Base-by-base conservation (phyloP, 306 rosid species). In the Psophocarpus tetragonolobus region DNA sequence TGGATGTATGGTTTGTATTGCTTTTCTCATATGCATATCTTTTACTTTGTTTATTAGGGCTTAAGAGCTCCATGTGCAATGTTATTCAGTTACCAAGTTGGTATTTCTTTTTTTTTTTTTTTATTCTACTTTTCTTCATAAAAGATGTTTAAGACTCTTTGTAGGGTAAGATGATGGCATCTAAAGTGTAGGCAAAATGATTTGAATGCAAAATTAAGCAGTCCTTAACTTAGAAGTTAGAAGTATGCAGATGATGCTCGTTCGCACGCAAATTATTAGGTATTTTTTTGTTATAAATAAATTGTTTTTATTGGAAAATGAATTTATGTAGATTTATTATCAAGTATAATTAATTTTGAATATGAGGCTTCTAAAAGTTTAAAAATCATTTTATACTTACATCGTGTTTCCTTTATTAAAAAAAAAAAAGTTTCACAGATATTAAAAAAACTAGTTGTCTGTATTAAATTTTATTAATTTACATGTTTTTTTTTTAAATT, bases 21-120 rank as follows among this genome's bases (percentile, higher is more conserved):
- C 67, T 61, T 61, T 61, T 61, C 41, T 61, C 41, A 6, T 14
- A 61, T 29, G 67, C 66, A 15, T 30, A 61, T 15, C 42, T 29
- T 61, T 61, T 61, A 61, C 67, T 61, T 61, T 61, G 67, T 30
- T 15, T 61, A 61, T 15, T 61, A 61, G 67, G 41, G 67, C 32
- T 61, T 15, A 61, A 30, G 39, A 0, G 4, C 64, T 57, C 64
- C 64, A 29, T 61, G 67, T 61, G 67, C 15, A 30, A 39, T 13
- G 39, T 60, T 5, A 60, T 60, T 60, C 33, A 56, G 63, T 3
- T 53, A 23, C 33, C 30, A 56, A 1, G 64, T 26, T 10, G 64
- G 64, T 13, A 12, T 14, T 30, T 33, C 15, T 3, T 3, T 54
- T 6, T 13, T 14, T 30, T 33, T 29, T 3, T 3, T 54, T 6